These are phyloP conservation scores for Beta vulgaris DNA, from an alignment of 148 eudicot species.

Conservation along the genomic window DNA sequence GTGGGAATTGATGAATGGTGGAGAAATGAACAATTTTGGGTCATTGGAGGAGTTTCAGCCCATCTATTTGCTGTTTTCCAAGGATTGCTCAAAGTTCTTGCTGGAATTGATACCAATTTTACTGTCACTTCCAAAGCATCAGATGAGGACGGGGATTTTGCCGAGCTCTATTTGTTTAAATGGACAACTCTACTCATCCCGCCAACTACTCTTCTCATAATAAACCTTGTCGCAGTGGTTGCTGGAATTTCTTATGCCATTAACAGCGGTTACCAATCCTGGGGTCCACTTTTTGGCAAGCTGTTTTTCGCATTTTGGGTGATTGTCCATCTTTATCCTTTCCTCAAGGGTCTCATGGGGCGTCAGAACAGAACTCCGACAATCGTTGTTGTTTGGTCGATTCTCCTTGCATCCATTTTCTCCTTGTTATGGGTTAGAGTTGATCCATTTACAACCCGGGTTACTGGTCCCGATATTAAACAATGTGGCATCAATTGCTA, in stretches of 20 bases:
- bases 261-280: constrained; percentile 55
- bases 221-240: constrained; percentile 50
- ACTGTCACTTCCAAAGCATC: constrained; percentile 63
- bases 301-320: constrained; percentile 64
- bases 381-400: constrained; percentile 56
- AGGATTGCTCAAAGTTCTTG: constrained; percentile 58
- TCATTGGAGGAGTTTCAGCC: constrained; percentile 56
- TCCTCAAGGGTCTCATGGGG: constrained; percentile 66
- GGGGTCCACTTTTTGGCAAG: constrained; percentile 61
- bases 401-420: constrained; percentile 62
- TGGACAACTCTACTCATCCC: constrained; percentile 59
- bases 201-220: constrained; percentile 50
- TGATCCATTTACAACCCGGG: constrained; percentile 48
- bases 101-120: constrained; percentile 61
- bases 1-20: constrained; percentile 64
- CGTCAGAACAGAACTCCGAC: constrained; percentile 52
- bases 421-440: constrained; percentile 57
- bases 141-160: constrained; percentile 52
- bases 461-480: constrained; percentile 35
- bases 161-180: constrained; percentile 55
- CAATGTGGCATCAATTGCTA: constrained; percentile 55
- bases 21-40: constrained; percentile 74
- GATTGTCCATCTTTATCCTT: constrained; percentile 58
- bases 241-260: constrained; percentile 51
- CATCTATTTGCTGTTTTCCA: constrained; percentile 64